Conservation (phyloP, 2,329 filamentous ascomycete genomes). For the Rosellinia necatrix region DNA sequence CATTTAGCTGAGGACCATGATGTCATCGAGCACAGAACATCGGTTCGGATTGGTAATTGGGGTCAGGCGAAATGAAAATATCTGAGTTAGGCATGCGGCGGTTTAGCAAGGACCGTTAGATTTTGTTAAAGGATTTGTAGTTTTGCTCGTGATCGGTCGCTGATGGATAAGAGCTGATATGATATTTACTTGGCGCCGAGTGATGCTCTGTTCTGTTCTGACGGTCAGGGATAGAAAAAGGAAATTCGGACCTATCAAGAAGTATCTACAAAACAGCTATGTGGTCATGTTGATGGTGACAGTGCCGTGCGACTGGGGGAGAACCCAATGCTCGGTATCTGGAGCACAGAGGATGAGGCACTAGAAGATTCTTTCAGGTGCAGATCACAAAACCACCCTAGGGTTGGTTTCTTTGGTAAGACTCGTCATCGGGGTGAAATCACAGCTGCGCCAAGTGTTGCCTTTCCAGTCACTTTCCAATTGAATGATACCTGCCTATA, state of each 20-base stretch:
- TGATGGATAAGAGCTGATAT: slow-evolving; percentile 10
- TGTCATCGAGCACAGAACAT: slow-evolving; percentile 24
- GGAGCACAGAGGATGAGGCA: not conserved
- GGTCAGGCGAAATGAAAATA: slow-evolving; percentile 22
- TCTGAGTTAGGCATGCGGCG: slow-evolving; percentile 25
- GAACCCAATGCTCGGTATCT: not conserved
- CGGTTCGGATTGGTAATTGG: slow-evolving; percentile 17
- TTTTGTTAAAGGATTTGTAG: slow-evolving; percentile 5
- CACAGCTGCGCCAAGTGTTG: not conserved
- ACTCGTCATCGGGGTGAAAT: too few species aligned
- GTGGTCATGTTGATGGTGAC: slow-evolving; percentile 1
- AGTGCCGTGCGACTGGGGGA: slow-evolving; percentile 1
- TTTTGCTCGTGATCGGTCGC: slow-evolving; percentile 14
- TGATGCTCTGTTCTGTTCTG: slow-evolving; percentile 14
- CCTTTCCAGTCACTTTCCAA: too few species aligned
- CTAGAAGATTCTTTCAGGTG: not conserved
- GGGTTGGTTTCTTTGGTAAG: not conserved
- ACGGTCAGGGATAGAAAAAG: slow-evolving; percentile 28
- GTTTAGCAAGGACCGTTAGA: slow-evolving; percentile 16
- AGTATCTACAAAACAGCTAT: slow-evolving; percentile 8
- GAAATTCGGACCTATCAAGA: slow-evolving; percentile 18
- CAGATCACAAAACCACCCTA: not conserved
- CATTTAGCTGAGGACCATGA: slow-evolving; percentile 31
- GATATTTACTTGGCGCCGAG: slow-evolving; percentile 23
- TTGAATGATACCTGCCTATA: too few species aligned